A percentile compares a stretch with the other conserved stretches of the same genome.
Conservation (phyloP, 2,329 filamentous ascomycete genomes). For the Colletotrichum eleusines region DNA sequence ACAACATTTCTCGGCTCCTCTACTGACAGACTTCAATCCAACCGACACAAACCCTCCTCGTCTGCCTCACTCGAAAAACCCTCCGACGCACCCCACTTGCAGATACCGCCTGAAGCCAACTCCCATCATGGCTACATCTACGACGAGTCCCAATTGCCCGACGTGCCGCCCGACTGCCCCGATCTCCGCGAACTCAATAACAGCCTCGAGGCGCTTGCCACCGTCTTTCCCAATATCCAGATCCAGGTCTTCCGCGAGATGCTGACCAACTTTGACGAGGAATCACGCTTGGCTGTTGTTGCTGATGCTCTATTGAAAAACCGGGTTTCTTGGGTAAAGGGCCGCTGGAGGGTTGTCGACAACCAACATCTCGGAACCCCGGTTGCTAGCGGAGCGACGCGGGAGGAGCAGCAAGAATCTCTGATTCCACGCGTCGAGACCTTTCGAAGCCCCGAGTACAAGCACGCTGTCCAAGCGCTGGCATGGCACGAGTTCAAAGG, state of each 20-base stretch:
- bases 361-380: conserved; percentile 49
- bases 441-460: conserved; percentile 77
- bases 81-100: neutral
- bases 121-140: conserved; percentile 61
- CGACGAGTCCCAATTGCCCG: conserved; percentile 66
- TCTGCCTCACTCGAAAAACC: conserved; percentile 21
- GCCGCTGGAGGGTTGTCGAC: conserved; percentile 68
- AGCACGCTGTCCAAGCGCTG: conserved; percentile 74
- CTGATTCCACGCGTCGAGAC: conserved; percentile 69
- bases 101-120: conserved; percentile 41
- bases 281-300: conserved; percentile 81
- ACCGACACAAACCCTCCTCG: conserved; percentile 18
- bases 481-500: conserved; percentile 82
- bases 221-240: conserved; percentile 84
- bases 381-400: conserved; percentile 48
- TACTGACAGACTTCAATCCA: conserved; percentile 29
- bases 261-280: conserved; percentile 78
- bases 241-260: conserved; percentile 87
- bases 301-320: conserved; percentile 83
- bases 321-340: conserved; percentile 76
- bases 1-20: conserved; percentile 42
- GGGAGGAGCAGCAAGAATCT: neutral
- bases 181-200: conserved; percentile 78
- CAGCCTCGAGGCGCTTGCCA: conserved; percentile 75
- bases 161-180: conserved; percentile 63